Evolutionary conservation across 805 yeast genomes (phyloP).

Genomic region (Sugiyamaella marilandica): DNA sequence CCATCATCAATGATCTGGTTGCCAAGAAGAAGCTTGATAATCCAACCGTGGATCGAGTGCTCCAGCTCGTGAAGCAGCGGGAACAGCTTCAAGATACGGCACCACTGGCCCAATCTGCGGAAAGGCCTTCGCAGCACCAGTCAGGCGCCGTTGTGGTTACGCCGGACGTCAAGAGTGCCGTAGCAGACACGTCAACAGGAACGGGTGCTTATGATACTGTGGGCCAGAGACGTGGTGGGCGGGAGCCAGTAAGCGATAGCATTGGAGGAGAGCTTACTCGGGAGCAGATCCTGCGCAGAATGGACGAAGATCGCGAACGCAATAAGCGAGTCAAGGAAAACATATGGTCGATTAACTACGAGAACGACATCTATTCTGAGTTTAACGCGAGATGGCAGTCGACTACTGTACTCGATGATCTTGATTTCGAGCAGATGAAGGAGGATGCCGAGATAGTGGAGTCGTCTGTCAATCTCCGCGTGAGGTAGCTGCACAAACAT

Average conservation of each 20-base stretch:
- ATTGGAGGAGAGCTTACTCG: conserved; percentile 26
- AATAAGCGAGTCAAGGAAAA: conserved; percentile 76
- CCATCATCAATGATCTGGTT: conserved; percentile 14
- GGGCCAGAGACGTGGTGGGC: background rate
- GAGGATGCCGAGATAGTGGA: conserved; percentile 51
- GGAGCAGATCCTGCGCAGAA: conserved; percentile 64
- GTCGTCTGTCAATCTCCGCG: background rate
- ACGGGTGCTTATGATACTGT: conserved; percentile 1
- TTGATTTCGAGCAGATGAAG: conserved; percentile 47
- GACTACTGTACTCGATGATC: conserved; percentile 35
- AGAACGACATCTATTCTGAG: conserved; percentile 45
- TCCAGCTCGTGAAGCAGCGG: background rate
- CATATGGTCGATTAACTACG: conserved; percentile 56
- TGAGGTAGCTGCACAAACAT: background rate
- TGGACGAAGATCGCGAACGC: conserved; percentile 91
- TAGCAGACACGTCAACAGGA: background rate
- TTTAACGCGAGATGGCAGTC: conserved; percentile 44
- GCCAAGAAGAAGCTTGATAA: background rate
- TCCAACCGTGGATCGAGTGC: background rate
- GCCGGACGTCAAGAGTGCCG: conserved; percentile 6
- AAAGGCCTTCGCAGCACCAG: background rate
- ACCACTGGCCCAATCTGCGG: background rate
- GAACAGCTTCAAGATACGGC: background rate
- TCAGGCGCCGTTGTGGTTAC: background rate
- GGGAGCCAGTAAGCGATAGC: conserved; percentile 7